These are phyloP conservation scores for Pichia kudriavzevii DNA, from an alignment of 1,139 yeast species.

Conservation along the genomic window DNA sequence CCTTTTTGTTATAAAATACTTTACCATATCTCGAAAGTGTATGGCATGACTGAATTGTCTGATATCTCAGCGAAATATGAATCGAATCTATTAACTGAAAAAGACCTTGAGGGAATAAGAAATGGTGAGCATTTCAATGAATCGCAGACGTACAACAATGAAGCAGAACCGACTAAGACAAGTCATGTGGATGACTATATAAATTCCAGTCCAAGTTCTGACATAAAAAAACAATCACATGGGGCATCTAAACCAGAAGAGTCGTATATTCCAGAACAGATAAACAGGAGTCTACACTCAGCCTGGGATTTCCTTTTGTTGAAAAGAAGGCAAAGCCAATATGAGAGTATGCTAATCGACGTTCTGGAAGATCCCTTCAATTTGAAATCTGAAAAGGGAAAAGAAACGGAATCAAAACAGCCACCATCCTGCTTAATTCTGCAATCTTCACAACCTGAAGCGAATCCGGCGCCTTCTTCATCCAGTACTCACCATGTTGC, in stretches of 20 bases:
- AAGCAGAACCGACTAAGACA: conserved; percentile 11
- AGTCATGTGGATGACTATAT: conserved; percentile 17
- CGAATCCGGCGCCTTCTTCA: too few relatives aligned
- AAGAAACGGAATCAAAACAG: background rate
- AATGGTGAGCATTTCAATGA: conserved; percentile 32
- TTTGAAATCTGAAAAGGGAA: background rate
- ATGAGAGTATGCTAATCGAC: conserved; percentile 33
- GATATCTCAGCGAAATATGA: conserved; percentile 28
- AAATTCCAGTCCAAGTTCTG: conserved; percentile 5
- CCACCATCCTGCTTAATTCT: too few relatives aligned
- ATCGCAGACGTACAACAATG: conserved; percentile 1
- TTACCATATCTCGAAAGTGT: conserved; percentile 20
- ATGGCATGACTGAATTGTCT: conserved; percentile 12
- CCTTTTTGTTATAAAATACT: conserved; percentile 34
- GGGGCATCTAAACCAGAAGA: conserved; percentile 1
- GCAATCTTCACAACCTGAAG: background rate
- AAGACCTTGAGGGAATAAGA: conserved; percentile 33
- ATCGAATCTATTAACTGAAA: conserved; percentile 30
- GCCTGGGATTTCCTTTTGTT: conserved; percentile 45
- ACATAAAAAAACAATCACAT: background rate
- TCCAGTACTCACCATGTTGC: background rate
- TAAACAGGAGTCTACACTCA: conserved; percentile 7
- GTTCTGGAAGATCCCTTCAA: conserved; percentile 15
- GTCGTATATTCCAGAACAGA: conserved; percentile 10
- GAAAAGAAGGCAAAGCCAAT: conserved; percentile 45